These are phyloP conservation scores for Leccinum uliginosum DNA, from an alignment of 768 basidiomycete genomes.

Conservation along the genomic window DNA sequence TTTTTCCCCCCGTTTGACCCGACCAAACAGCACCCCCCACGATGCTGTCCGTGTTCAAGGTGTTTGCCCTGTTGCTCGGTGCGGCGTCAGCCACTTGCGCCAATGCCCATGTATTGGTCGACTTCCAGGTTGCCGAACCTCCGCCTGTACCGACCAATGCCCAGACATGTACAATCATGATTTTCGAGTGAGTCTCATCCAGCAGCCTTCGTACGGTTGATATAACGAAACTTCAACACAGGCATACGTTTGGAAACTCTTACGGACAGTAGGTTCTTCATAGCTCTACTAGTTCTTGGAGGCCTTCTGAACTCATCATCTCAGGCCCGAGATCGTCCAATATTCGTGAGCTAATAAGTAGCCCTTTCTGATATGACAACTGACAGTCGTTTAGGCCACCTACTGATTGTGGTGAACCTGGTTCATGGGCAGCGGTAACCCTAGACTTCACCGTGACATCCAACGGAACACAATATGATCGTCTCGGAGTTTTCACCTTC, in stretches of 20 bases:
- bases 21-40: conserved; percentile 1
- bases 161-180: conserved; percentile 59
- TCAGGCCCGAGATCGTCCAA: conserved; percentile 60
- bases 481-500: conserved; percentile 69
- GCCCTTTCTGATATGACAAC: background rate
- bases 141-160: conserved; percentile 59
- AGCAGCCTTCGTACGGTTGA: background rate
- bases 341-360: conserved; percentile 41
- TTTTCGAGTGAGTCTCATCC: conserved; percentile 49
- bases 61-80: conserved; percentile 11
- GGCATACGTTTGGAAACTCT: conserved; percentile 70
- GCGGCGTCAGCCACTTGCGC: conserved; percentile 8
- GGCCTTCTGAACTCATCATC: background rate
- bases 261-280: conserved; percentile 52
- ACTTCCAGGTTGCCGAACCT: conserved; percentile 74
- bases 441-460: conserved; percentile 75
- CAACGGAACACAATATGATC: conserved; percentile 75
- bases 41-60: conserved; percentile 21
- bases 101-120: conserved; percentile 34
- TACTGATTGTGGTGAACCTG: conserved; percentile 61
- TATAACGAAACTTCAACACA: conserved; percentile 19
- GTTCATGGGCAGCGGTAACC: conserved; percentile 72
- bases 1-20: background rate
- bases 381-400: conserved; percentile 50
- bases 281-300: background rate